Evolutionary conservation across 345 rosid species (phyloP).

Genomic region (Corchorus capsularis): DNA sequence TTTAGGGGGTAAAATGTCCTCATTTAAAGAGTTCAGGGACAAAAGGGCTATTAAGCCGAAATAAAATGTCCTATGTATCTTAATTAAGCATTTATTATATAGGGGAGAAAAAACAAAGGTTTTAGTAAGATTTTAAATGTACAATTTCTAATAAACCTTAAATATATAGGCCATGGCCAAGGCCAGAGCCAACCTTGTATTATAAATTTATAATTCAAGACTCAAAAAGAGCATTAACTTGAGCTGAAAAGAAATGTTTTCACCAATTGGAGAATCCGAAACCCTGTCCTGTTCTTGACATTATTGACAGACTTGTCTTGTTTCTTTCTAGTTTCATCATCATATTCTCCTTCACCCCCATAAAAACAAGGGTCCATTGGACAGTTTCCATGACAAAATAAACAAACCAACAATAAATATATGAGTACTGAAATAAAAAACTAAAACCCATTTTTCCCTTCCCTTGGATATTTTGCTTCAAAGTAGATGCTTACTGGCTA

Average conservation of each 20-base stretch:
- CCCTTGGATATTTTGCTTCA: slow-evolving; percentile 24
- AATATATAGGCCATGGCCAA: no score
- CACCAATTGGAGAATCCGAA: neutral
- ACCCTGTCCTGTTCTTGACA: slow-evolving; percentile 1
- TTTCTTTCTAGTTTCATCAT: slow-evolving; percentile 17
- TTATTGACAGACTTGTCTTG: slow-evolving; percentile 35
- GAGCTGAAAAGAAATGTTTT: neutral
- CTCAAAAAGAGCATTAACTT: neutral
- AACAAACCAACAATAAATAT: slow-evolving; percentile 16
- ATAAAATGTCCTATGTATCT: no score
- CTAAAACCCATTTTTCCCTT: neutral
- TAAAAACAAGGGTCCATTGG: neutral
- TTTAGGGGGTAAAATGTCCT: no score
- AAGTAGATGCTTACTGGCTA: neutral
- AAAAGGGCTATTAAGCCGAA: no score
- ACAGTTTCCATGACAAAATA: slow-evolving; percentile 5
- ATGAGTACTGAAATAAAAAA: neutral
- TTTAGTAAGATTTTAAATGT: no score
- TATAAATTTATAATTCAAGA: neutral
- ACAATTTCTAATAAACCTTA: no score
- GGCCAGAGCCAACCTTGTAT: no score
- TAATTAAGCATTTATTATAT: no score
- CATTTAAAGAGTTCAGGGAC: no score
- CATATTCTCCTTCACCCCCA: neutral
- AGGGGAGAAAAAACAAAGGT: no score